Conservation (phyloP, 441 rosid genomes). For the Daphne laureola region DNA sequence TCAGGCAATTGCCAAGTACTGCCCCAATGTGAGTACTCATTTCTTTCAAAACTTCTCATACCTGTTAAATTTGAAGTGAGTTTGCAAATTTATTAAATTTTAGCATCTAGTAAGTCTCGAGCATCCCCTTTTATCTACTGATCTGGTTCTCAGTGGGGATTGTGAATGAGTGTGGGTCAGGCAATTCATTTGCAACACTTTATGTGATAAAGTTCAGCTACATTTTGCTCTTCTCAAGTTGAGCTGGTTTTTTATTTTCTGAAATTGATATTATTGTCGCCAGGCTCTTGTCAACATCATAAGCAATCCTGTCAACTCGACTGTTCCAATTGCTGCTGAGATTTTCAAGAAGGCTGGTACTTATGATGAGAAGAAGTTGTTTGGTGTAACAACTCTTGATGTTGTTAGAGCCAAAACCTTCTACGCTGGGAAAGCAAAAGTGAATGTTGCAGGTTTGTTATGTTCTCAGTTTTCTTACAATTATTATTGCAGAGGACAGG, state of each 20-base stretch:
- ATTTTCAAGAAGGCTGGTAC: constrained; percentile 95
- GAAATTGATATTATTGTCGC: neutral
- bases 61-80: too few relatives aligned
- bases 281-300: constrained; percentile 92
- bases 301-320: constrained; percentile 96
- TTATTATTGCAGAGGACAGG: neutral
- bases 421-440: constrained; percentile 84
- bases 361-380: constrained; percentile 65
- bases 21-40: constrained; percentile 65
- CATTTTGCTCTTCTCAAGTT: neutral
- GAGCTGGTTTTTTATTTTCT: neutral
- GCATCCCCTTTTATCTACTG: neutral
- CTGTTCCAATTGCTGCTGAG: constrained; percentile 94
- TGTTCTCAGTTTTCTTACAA: neutral
- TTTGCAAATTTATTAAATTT: too few relatives aligned
- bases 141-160: too few relatives aligned
- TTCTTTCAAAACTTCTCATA: too few relatives aligned
- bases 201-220: neutral
- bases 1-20: constrained; percentile 60
- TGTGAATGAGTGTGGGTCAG: too few relatives aligned
- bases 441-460: constrained; percentile 65
- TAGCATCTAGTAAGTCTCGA: too few relatives aligned
- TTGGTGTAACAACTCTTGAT: constrained; percentile 94
- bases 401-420: constrained; percentile 94
- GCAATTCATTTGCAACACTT: too few relatives aligned